Evolutionary conservation across 2,329 filamentous ascomycete species (phyloP), one percentile per base, ranked within the genome.

Genomic region (Colletotrichum sp.): DNA sequence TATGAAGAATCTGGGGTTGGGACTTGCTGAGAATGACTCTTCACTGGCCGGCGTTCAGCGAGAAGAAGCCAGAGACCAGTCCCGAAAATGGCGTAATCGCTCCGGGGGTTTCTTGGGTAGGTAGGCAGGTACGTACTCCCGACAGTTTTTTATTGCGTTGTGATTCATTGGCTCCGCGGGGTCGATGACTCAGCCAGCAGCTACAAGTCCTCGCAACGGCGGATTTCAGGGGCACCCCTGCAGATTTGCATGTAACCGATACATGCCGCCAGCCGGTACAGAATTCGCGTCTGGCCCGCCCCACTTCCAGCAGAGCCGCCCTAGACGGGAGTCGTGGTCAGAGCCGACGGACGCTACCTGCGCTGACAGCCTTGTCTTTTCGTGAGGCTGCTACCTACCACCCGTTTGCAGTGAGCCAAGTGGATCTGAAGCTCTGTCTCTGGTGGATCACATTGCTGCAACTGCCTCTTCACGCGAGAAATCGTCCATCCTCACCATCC

Each of bases 401-500:
- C 43, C 52, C 67, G 71, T 52, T 75, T 71, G 67, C 60, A 39
- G 74, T 76, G 74, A 61, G 61, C 57, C 52, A 32, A 39, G 74
- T 76, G 74, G 74, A 63, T 71, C 72, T 59, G 30, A 71, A 74
- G 71, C 74, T 76, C 61, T 60, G 26, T 69, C 34, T 57, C 43
- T 18, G 55, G 30, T 60, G 57, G 36, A 66, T 52, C 43, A 52
- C 43, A 52, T 74, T 71, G 63, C 66, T 64, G 60, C 66, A 66
- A 71, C 74, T 74, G 61, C 74, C 10, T 75, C 34, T 75, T 71
- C 74, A 71, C 72, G 66, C 74, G 74, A 76, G 65, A 74, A 68
- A 75, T 72, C 63, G 34, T 68, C 26, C 69, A 48, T 59, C 69
- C 39, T 75, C 73, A 67, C 59, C 64, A 32, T 60, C 60, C 28